Percentiles rank a stretch among this genome's conserved stretches.
Evolutionary conservation across 768 basidiomycete species (phyloP).

Genomic region (Lanmaoa pseudosensibilis): DNA sequence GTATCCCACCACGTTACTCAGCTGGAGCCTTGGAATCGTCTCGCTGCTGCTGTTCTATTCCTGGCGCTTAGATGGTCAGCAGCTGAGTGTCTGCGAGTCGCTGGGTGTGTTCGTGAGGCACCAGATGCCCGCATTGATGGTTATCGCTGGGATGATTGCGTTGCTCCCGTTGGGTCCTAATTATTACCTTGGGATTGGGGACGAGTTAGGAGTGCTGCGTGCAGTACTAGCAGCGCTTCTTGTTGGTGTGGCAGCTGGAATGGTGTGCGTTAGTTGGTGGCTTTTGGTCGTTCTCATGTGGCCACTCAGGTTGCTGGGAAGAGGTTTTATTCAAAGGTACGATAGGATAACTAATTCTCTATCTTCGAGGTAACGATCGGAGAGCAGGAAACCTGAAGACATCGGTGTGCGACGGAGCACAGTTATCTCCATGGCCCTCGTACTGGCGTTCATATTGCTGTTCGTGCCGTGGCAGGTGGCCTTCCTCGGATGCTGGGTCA

Average conservation of each 20-base stretch:
- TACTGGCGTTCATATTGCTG: slow-evolving; percentile 66
- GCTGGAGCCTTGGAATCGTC: slow-evolving; percentile 76
- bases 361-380: not conserved
- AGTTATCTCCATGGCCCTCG: slow-evolving; percentile 55
- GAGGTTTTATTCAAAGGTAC: slow-evolving; percentile 18
- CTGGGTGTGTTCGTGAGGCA: slow-evolving; percentile 43
- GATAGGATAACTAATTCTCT: not conserved
- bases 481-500: slow-evolving; percentile 80
- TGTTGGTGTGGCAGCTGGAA: slow-evolving; percentile 59
- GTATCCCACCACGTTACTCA: slow-evolving; percentile 69
- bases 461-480: slow-evolving; percentile 93
- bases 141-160: slow-evolving; percentile 44
- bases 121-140: slow-evolving; percentile 44
- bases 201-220: slow-evolving; percentile 40
- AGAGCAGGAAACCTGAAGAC: slow-evolving; percentile 32
- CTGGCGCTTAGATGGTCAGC: slow-evolving; percentile 40
- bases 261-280: slow-evolving; percentile 64
- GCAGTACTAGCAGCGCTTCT: slow-evolving; percentile 55
- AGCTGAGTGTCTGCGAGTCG: slow-evolving; percentile 50
- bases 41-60: slow-evolving; percentile 54
- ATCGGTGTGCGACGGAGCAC: slow-evolving; percentile 46
- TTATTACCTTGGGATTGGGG: slow-evolving; percentile 62
- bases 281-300: slow-evolving; percentile 49
- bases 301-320: slow-evolving; percentile 33
- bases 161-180: slow-evolving; percentile 55